These are phyloP conservation scores for Ormosia semicastrata DNA, from an alignment of 306 rosid genomes.

Conservation along the genomic window DNA sequence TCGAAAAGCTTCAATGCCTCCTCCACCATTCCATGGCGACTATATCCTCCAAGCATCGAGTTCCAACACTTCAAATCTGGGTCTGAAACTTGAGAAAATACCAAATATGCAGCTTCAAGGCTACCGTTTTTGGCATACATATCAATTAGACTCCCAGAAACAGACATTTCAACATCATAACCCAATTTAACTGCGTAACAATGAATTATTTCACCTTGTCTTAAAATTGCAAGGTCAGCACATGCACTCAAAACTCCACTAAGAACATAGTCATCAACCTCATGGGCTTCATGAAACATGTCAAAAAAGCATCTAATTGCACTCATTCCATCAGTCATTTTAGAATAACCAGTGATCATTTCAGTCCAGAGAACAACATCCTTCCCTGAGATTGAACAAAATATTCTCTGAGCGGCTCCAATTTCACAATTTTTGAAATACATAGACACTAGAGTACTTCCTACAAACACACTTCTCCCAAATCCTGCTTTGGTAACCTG, in stretches of 20 bases:
- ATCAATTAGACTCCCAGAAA: conserved; percentile 80
- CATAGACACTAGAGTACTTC: conserved; percentile 75
- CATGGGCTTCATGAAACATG: conserved; percentile 54
- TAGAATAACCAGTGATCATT: conserved; percentile 69
- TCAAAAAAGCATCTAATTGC: conserved; percentile 55
- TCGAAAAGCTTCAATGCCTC: conserved; percentile 62
- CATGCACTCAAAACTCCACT: conserved; percentile 72
- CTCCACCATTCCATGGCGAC: conserved; percentile 72
- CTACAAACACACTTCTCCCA: conserved; percentile 56
- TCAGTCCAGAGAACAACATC: conserved; percentile 87
- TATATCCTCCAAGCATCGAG: conserved; percentile 88
- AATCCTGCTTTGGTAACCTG: conserved; percentile 64
- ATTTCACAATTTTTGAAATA: conserved; percentile 62
- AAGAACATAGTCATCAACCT: conserved; percentile 62
- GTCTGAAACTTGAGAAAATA: conserved; percentile 52
- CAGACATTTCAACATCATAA: conserved; percentile 55
- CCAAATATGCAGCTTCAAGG: conserved; percentile 50
- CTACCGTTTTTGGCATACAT: conserved; percentile 84
- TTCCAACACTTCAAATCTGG: conserved; percentile 90
- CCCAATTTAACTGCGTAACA: conserved; percentile 66
- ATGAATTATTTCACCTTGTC: conserved; percentile 84
- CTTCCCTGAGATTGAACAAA: conserved; percentile 49
- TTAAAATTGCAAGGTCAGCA: conserved; percentile 70
- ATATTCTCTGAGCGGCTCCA: conserved; percentile 56
- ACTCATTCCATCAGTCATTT: conserved; percentile 47